These are phyloP conservation scores for Blastocystis sp. DNA, from an alignment of 352 stramenopile species.

Conservation along the genomic window DNA sequence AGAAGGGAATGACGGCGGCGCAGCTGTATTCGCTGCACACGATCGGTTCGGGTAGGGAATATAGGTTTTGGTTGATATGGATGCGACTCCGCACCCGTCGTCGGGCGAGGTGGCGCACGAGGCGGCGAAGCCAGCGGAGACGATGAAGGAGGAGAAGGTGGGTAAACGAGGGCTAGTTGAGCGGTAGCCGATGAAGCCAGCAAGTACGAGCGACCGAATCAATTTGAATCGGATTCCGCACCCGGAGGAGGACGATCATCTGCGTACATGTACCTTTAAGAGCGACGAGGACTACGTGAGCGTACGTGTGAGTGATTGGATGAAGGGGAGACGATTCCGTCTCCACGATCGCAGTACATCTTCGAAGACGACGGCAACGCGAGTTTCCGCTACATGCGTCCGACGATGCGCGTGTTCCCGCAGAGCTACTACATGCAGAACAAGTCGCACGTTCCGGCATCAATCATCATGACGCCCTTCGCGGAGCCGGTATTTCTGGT, in stretches of 20 bases:
- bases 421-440: slow-evolving; percentile 39
- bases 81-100: background rate
- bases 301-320: background rate
- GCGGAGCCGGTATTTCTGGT: background rate
- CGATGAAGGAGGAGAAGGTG: slow-evolving; percentile 1
- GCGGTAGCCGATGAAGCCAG: slow-evolving; percentile 14
- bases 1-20: slow-evolving; percentile 29
- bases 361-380: slow-evolving; percentile 31
- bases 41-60: background rate
- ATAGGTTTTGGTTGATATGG: background rate
- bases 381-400: slow-evolving; percentile 44
- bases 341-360: slow-evolving; percentile 1
- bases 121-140: background rate
- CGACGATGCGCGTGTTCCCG: slow-evolving; percentile 28
- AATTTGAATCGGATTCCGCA: slow-evolving; percentile 54
- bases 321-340: slow-evolving; percentile 3
- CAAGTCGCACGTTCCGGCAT: slow-evolving; percentile 9
- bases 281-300: slow-evolving; percentile 28
- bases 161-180: background rate
- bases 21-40: slow-evolving; percentile 43
- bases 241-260: slow-evolving; percentile 32
- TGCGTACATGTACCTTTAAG: background rate
- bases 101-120: background rate
- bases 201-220: slow-evolving; percentile 21
- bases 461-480: slow-evolving; percentile 47